These are phyloP conservation scores for Monosporozyma aerobia DNA, from an alignment of 805 yeast genomes.

Conservation along the genomic window DNA sequence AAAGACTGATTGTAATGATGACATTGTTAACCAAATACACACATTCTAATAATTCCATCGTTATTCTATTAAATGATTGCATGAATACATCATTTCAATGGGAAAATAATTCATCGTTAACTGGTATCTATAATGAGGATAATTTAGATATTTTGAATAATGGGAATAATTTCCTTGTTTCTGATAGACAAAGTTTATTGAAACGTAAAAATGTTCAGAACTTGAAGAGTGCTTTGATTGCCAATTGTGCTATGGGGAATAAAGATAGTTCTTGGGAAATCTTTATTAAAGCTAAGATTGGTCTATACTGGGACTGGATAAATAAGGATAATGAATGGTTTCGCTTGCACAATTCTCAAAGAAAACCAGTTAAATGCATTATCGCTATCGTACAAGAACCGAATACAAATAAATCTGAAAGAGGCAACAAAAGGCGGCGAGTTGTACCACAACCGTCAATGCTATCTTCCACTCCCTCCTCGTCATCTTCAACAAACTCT, in stretches of 20 bases:
- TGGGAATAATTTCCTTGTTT: slow-evolving; percentile 18
- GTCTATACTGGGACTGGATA: slow-evolving; percentile 26
- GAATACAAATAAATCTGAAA: neutral
- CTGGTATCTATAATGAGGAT: slow-evolving; percentile 7
- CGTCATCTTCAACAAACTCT: neutral
- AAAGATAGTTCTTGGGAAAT: slow-evolving; percentile 26
- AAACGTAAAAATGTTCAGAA: slow-evolving; percentile 20
- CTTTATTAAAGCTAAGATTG: slow-evolving; percentile 20
- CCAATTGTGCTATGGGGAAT: slow-evolving; percentile 24
- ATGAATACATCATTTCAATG: slow-evolving; percentile 26
- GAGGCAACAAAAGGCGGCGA: neutral
- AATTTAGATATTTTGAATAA: slow-evolving; percentile 13
- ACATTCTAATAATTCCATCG: slow-evolving; percentile 12
- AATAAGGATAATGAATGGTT: neutral
- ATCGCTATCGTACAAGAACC: neutral
- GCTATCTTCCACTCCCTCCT: neutral
- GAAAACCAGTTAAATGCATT: neutral
- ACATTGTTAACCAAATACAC: slow-evolving; percentile 24
- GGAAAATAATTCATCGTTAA: neutral
- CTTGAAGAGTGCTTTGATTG: slow-evolving; percentile 24
- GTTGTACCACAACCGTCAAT: neutral
- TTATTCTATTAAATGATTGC: slow-evolving; percentile 24
- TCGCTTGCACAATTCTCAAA: neutral
- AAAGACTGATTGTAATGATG: slow-evolving; percentile 18
- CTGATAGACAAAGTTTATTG: slow-evolving; percentile 1